Evolutionary conservation across 2,329 filamentous ascomycete genomes (phyloP).

Genomic region (Arthrobotrys musiformis): DNA sequence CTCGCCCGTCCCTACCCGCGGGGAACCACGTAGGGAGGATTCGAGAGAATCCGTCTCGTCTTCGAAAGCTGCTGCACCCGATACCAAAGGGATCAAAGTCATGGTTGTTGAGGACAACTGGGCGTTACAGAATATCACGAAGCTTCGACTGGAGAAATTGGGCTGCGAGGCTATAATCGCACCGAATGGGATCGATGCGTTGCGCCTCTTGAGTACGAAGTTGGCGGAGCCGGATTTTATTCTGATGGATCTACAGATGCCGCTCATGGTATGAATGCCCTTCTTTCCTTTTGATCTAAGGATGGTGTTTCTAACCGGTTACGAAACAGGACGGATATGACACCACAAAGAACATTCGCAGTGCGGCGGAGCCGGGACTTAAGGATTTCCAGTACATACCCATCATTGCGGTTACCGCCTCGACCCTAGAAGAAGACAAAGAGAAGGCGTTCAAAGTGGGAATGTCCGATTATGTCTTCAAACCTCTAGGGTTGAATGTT

Average conservation of each 20-base stretch:
- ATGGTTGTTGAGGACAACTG: constrained; percentile 59
- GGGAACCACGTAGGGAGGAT: constrained; percentile 33
- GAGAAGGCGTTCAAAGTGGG: constrained; percentile 57
- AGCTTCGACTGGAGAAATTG: constrained; percentile 56
- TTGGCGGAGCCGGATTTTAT: constrained; percentile 57
- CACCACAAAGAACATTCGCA: constrained; percentile 57
- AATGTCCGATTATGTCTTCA: constrained; percentile 58
- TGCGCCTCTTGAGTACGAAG: constrained; percentile 55
- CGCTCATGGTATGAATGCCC: constrained; percentile 54
- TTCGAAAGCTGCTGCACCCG: constrained; percentile 10
- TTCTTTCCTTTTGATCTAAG: background rate
- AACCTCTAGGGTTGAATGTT: constrained; percentile 57
- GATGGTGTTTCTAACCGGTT: background rate
- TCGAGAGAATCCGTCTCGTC: constrained; percentile 47
- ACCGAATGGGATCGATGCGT: constrained; percentile 57
- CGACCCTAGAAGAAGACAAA: constrained; percentile 56
- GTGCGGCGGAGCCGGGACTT: constrained; percentile 50
- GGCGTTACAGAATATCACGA: constrained; percentile 57
- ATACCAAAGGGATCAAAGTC: constrained; percentile 55
- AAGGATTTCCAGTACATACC: constrained; percentile 57
- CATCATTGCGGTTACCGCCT: constrained; percentile 58
- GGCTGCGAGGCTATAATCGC: constrained; percentile 58
- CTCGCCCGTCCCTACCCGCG: constrained; percentile 27
- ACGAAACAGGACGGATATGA: constrained; percentile 57
- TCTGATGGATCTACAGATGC: constrained; percentile 60